Evolutionary conservation across 129 eudicot genomes (phyloP).

Genomic region (Saussurea involucrata): DNA sequence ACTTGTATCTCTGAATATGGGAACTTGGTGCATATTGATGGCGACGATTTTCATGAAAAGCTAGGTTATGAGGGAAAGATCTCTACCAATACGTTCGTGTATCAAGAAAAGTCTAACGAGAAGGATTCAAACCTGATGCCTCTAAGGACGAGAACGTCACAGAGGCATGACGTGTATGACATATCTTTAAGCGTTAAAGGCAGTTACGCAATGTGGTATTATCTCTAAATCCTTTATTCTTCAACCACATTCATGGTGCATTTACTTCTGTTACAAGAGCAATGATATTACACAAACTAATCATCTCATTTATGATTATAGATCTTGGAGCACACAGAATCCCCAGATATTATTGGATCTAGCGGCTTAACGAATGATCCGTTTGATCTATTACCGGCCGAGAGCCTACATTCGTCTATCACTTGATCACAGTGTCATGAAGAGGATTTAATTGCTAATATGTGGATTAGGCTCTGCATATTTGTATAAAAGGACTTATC

Average conservation of each 20-base stretch:
- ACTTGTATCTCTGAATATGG: conserved; percentile 12
- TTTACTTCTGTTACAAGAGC: background rate
- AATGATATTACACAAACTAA: background rate
- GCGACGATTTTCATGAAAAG: background rate
- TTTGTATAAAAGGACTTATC: background rate
- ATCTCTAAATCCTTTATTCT: background rate
- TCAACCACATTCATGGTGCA: background rate
- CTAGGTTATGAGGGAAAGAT: background rate
- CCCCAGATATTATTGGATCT: background rate
- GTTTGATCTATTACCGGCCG: background rate
- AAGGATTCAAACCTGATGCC: background rate
- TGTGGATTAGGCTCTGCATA: background rate
- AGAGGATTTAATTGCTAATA: background rate
- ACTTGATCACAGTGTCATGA: background rate
- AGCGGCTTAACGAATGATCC: background rate
- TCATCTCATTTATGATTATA: too few species aligned
- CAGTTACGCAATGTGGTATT: background rate
- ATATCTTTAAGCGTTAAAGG: background rate
- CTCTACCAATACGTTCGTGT: background rate
- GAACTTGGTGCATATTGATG: conserved; percentile 7
- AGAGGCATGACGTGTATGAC: background rate
- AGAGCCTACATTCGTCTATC: background rate
- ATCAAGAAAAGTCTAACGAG: conserved; percentile 14
- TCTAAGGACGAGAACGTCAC: background rate
- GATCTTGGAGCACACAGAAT: background rate